Conservation (phyloP, 371 early-diverging fungal genomes). For the Mucor piriformis region DNA sequence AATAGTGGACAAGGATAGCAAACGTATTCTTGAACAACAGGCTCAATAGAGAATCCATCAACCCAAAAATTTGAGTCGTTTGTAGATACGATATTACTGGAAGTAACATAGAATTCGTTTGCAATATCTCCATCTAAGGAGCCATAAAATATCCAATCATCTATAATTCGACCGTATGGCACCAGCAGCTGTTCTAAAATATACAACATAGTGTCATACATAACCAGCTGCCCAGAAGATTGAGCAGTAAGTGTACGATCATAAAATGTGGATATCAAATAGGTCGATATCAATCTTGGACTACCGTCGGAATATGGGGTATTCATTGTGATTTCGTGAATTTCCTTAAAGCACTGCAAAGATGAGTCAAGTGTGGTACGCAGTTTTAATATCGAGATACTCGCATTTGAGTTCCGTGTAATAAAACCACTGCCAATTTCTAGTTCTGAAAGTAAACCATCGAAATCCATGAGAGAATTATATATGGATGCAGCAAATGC, state of each 20-base stretch:
- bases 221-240: slow-evolving; percentile 12
- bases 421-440: slow-evolving; percentile 25
- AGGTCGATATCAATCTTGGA: slow-evolving; percentile 9
- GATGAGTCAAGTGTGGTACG: slow-evolving; percentile 1
- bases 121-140: slow-evolving; percentile 29
- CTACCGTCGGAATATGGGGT: slow-evolving; percentile 11
- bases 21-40: neutral
- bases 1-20: slow-evolving; percentile 35
- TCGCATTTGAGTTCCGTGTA: slow-evolving; percentile 1
- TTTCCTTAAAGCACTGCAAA: slow-evolving; percentile 16
- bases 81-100: slow-evolving; percentile 14
- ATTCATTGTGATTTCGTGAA: slow-evolving; percentile 15
- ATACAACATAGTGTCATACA: slow-evolving; percentile 20
- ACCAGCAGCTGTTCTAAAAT: slow-evolving; percentile 27
- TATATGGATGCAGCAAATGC: slow-evolving; percentile 37
- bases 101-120: slow-evolving; percentile 38
- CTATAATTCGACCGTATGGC: slow-evolving; percentile 39
- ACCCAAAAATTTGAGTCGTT: slow-evolving; percentile 28
- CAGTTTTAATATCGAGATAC: slow-evolving; percentile 26
- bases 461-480: slow-evolving; percentile 30
- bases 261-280: slow-evolving; percentile 29
- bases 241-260: slow-evolving; percentile 27
- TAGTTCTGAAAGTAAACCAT: slow-evolving; percentile 21
- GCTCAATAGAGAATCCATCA: slow-evolving; percentile 19
- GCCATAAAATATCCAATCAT: slow-evolving; percentile 47